Evolutionary conservation across 495 filamentous ascomycete genomes (phyloP), one percentile per base, ranked within the genome.

Genomic region (Bacidia gigantensis): DNA sequence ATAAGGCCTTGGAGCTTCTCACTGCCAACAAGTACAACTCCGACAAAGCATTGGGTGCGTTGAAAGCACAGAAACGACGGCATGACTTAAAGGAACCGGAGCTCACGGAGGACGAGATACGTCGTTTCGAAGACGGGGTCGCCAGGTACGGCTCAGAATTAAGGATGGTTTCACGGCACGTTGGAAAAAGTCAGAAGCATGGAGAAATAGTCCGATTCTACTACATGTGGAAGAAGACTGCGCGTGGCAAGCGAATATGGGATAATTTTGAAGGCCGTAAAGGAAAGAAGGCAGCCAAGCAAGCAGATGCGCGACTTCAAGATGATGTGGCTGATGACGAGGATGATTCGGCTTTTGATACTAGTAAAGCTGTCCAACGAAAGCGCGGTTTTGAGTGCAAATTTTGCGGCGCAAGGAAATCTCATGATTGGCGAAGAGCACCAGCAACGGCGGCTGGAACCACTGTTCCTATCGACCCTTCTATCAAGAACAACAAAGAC

Each of bases 221-320:
- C 64, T 97, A 97, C 65, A 84, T 84, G 59, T 99, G 93, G 93
- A 99, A 99, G 72, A 96, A 96, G 65, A 88, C 89, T 0, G 78
- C 84, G 1, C 75, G 80, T 44, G 92, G 93, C 24, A 80, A 77
- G 58, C 78, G 89, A 59, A 77, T 99, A 23, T 97, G 93, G 93
- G 87, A 85, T 29, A 83, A 78, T 48, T 95, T 84, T 53, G 82
- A 86, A 52, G 86, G 83, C 3, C 73, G 92, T 22, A 90, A 88
- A 58, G 84, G 84, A 24, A 92, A 90, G 65, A 95, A 93, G 63
- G 84, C 92, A 60, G 82, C 79, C 17, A 80, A 75, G 55, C 68
- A 73, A 22, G 64, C 56, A 21, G 60, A 66, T 49, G 76, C 81
- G 7, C 87, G 87, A 61, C 68, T 96, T 20, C 77, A 89, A 49